Evolutionary conservation across 768 basidiomycete genomes (phyloP), one percentile per base, ranked within the genome.

Genomic region (Tylopilus cervinicoccineus): DNA sequence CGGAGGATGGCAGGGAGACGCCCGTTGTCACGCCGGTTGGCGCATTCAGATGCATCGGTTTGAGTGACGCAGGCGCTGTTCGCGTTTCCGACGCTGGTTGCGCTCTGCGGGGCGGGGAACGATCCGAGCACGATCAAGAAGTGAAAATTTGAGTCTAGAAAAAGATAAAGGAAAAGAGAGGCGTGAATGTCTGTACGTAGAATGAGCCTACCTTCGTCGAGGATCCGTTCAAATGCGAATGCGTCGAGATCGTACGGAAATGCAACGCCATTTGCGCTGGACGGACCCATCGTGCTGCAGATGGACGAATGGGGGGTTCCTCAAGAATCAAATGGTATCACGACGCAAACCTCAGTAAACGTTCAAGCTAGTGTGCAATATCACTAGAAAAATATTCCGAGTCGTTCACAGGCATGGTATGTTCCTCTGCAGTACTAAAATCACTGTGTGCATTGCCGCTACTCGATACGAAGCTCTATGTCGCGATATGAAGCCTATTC

Each of bases 81-180:
- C 10, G 38, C 20, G 4, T 29, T 19, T 17, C 29, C 23, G n/a
- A 32, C 29, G 22, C 32, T 32, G 3, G 20, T 17, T 23, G 3
- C 5, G 10, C 16, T 20, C 2, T n/a, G 17, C 1, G 56, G 38
- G 20, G 52, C 60, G 0, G 72, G 79, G 12, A 88, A 71, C 2
- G 72, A 78, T 5, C 93, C 92, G 3, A 94, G 78, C 8, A 93
- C 69, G 36, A 76, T 80, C 28, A 89, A 51, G 3, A 75, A 76
- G 51, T 82, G 83, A 2, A 79, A 77, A 9, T 77, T 58, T 0
- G 84, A 72, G 64, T 88, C 87, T 82, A 29, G 11, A 16, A 4
- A 31, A 4, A n/a, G 27, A 22, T 19, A 22, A 42, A 24, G 10
- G 19, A n/a, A 28, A 19, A 9, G 19, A 17, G 12, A 16, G 19